Evolutionary conservation across 2,329 filamentous ascomycete genomes (phyloP).

Genomic region (Nakataea oryzae): DNA sequence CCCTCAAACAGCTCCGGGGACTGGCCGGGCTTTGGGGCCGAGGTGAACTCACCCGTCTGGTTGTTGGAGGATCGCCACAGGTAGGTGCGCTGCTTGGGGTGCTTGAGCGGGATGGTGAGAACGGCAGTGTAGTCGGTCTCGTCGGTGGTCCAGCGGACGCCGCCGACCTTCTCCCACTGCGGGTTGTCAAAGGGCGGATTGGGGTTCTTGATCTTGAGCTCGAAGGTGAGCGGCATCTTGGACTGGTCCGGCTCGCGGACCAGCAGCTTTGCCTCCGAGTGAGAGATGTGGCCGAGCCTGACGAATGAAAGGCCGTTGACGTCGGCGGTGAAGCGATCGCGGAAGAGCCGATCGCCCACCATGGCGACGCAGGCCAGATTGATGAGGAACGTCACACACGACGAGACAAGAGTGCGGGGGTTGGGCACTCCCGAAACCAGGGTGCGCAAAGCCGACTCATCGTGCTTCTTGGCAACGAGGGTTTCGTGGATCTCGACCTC

Average conservation of each 20-base stretch:
- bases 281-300: conserved; percentile 77
- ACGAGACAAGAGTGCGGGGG: conserved; percentile 55
- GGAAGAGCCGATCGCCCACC: conserved; percentile 68
- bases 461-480: conserved; percentile 43
- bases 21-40: conserved; percentile 61
- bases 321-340: conserved; percentile 56
- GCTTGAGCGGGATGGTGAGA: conserved; percentile 51
- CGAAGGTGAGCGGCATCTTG: conserved; percentile 66
- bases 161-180: conserved; percentile 57
- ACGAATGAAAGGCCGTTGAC: conserved; percentile 73
- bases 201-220: conserved; percentile 46
- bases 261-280: conserved; percentile 67
- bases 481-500: conserved; percentile 55
- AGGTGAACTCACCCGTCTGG: conserved; percentile 70
- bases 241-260: conserved; percentile 71
- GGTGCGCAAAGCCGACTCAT: conserved; percentile 45
- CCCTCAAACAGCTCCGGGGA: conserved; percentile 49
- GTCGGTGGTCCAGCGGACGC: conserved; percentile 55
- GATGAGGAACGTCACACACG: conserved; percentile 50
- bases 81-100: conserved; percentile 64
- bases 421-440: conserved; percentile 70
- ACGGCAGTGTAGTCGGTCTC: conserved; percentile 75
- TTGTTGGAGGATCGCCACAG: conserved; percentile 83
- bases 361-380: conserved; percentile 62
- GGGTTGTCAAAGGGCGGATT: conserved; percentile 41